Conservation (phyloP, 1,284 basidiomycete genomes). For the Schizophyllum commune region DNA sequence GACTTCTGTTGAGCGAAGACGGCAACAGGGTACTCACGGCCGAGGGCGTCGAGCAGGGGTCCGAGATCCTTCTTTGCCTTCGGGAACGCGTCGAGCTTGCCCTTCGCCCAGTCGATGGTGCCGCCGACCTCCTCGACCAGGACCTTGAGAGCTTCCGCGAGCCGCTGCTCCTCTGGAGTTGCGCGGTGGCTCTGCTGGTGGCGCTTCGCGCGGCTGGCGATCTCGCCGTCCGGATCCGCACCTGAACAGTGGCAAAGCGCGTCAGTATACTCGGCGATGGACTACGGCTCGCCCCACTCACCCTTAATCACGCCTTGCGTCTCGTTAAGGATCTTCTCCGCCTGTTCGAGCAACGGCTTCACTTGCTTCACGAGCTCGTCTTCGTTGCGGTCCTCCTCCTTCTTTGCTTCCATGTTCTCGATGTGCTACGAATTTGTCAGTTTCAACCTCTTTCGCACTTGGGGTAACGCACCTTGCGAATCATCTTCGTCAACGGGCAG, state of each 20-base stretch:
- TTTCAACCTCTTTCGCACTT: not conserved
- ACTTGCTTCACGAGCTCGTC: conserved; percentile 26
- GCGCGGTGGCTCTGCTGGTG: conserved; percentile 27
- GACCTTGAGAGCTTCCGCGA: conserved; percentile 30
- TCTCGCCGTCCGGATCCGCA: conserved; percentile 26
- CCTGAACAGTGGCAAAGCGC: too few species aligned
- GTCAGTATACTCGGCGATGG: too few species aligned
- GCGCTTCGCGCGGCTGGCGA: conserved; percentile 27
- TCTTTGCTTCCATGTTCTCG: conserved; percentile 23
- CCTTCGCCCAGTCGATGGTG: conserved; percentile 30
- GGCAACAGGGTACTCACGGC: conserved; percentile 16
- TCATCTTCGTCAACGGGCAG: conserved; percentile 24
- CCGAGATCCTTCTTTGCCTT: conserved; percentile 31
- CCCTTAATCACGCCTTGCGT: conserved; percentile 23
- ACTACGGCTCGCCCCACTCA: too few species aligned
- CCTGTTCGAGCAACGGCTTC: conserved; percentile 27
- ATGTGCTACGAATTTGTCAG: conserved; percentile 17
- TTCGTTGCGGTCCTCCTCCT: conserved; percentile 30
- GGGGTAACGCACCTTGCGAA: conserved; percentile 21
- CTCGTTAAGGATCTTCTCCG: conserved; percentile 28
- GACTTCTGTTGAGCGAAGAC: not conserved
- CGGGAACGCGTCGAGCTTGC: conserved; percentile 29
- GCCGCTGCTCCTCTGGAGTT: conserved; percentile 29
- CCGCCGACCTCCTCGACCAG: conserved; percentile 29
- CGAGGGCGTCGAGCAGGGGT: conserved; percentile 27